Base-by-base conservation (phyloP, 2,329 filamentous ascomycete species). In the Aspergillus sp. region DNA sequence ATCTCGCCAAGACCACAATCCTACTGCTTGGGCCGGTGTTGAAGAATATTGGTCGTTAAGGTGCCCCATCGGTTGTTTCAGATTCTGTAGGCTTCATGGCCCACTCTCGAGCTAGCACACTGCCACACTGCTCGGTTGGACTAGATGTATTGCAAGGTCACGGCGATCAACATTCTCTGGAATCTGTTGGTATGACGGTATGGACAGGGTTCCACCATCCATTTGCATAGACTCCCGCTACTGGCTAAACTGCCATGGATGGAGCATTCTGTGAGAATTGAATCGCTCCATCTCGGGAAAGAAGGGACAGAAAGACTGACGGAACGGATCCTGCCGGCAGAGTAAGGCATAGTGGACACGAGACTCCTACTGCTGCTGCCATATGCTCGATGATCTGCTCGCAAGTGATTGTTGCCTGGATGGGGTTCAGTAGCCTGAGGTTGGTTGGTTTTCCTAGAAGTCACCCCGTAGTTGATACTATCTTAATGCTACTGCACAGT, bases 301-400 rank as follows among this genome's bases (percentile, higher is more conserved):
- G 32, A 38, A 54, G n/a, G 32, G 36, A 38, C 49, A 42, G 51
- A 54, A 13, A 25, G 23, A 27, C 38, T 44, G 52, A 42, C 52
- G 38, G 38, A 30, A 54, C 38, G 52, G 52, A 54, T 54, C 38
- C 52, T 44, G 52, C 52, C 52, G 52, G 52, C 52, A 49, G 21
- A 49, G 44, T 27, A 30, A 44, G 41, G 32, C 32, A 21, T 44
- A 44, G 41, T 44, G 41, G 19, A 21, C 19, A 23, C 41, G 10
- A 13, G 41, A 23, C 19, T 44, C 11, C 32, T 36, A 36, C 19
- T 23, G 4, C 27, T 30, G 10, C 10, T 30, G 10, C 27, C 10
- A 30, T 11, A 11, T 30, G 6, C 19, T 44, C 41, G 41, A 44
- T 8, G 41, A 44, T 44, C 19, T 15, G 19, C 41, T 21, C n/a